Evolutionary conservation across 805 yeast genomes (phyloP), one percentile per base, ranked within the genome.

Genomic region (Teunomyces cretensis): DNA sequence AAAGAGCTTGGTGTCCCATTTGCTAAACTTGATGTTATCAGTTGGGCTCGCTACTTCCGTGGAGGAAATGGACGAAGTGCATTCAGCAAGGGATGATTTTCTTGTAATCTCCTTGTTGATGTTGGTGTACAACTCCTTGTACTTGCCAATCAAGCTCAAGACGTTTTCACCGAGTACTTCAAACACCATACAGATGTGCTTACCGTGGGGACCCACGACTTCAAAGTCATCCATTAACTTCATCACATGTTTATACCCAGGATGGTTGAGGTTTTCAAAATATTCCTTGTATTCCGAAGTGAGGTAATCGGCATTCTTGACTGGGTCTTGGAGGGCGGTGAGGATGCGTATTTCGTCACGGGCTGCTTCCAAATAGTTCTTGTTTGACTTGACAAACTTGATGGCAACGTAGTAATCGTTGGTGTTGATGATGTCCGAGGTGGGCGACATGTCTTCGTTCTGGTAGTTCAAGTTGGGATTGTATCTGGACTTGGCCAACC

Each of bases 141-240:
- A 80, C 32, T 80, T 68, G 33, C 75, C 64, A 41, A 80, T 62
- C 43, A 81, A 62, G 43, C 75, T 77, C 41, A 80, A 60, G 56
- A 81, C 64, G 54, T 76, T 81, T 53, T 82, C 86, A 14, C 86
- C 87, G 33, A 82, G 60, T 1, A 82, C 79, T 62, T 82, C 87
- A 48, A 82, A 79, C 3, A 80, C 84, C 84, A 82, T 80, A 57
- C 84, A 80, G 24, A 81, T 74, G 56, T 82, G 88, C 19, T 66
- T 71, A 1, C 88, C 88, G 56, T 82, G 75, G 7, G 86, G 86
- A 2, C 88, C 88, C 2, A 51, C 46, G 48, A 80, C 79, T 15
- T 69, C 64, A 55, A 82, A 82, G 54, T 79, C 74, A 57, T 82
- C 87, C 31, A 76, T 60, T 46, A 82, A 57, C 54, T 72, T 70